phyloP scores from a whole-genome alignment of 805 yeast species.

The Myxozyma kluyveri region DNA sequence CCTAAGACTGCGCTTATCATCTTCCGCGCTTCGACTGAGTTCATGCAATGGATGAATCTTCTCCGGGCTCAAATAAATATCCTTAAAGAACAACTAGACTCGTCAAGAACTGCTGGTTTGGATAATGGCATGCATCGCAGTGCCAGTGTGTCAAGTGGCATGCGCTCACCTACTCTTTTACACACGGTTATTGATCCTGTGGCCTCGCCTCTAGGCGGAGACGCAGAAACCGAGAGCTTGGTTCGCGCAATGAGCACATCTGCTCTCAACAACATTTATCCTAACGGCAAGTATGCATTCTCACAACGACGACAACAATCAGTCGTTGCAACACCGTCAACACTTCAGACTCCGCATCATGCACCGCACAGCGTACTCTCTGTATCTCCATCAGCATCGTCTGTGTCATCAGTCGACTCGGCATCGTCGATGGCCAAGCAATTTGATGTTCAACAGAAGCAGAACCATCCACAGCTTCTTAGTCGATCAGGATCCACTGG shows the following conservation, averaged over 20 bases:
- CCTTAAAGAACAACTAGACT: neutral
- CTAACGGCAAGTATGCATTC: no score
- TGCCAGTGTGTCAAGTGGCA: neutral
- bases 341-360: neutral
- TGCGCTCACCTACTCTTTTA: neutral
- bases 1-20: constrained; percentile 13
- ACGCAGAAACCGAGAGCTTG: constrained; percentile 3
- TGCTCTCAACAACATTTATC: no score
- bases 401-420: constrained; percentile 6
- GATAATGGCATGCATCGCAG: neutral
- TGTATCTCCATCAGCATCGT: constrained; percentile 9
- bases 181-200: constrained; percentile 2
- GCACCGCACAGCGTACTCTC: constrained; percentile 1
- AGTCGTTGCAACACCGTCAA: neutral
- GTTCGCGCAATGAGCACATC: constrained; percentile 5
- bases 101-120: neutral
- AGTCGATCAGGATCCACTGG: no score
- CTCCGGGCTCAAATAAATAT: constrained; percentile 20
- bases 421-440: constrained; percentile 3
- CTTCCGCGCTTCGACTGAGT: constrained; percentile 16
- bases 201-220: constrained; percentile 3
- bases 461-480: no score
- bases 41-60: constrained; percentile 24
- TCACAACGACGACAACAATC: no score
- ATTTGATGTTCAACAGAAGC: no score